Evolutionary conservation across 2,329 filamentous ascomycete species (phyloP), one percentile per base, ranked within the genome.

Genomic region (Curvularia spicifera): DNA sequence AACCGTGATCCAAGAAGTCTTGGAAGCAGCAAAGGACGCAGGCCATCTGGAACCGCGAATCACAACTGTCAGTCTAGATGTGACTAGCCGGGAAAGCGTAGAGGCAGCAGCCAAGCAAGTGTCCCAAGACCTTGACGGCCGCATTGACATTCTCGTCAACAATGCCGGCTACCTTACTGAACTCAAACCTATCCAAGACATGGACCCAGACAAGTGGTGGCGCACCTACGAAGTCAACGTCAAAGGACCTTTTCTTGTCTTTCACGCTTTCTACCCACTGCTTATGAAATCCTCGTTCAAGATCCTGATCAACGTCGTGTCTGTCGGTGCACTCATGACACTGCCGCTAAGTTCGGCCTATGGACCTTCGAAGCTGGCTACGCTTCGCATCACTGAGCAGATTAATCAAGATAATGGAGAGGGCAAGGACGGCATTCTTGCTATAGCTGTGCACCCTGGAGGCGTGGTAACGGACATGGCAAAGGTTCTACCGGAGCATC

Each of bases 361-460:
- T 59, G 77, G 79, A 53, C 74, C 75, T 0, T 76, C 74, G 20
- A 86, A 86, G 64, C 73, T 84, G 26, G 84, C 83, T 3, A 60
- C 83, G 13, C 63, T 81, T 9, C 76, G 83, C 5, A 76, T 86
- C 26, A 81, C 79, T 0, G 83, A 86, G 64, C 81, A 78, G 56
- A 58, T 84, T 8, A 72, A 77, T 43, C 71, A 71, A 0, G 84
- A 85, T 15, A 57, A 75, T 44, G 63, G 64, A 0, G 35, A 52
- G 12, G 52, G 55, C 0, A 62, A 56, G 1, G 56, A 70, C 15
- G 69, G 63, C 9, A 56, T 74, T 1, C 22, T 69, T 3, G 65
- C 59, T 12, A 60, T 64, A 45, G 56, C 57, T 0, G 56, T 74
- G 5, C 71, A 75, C 54, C 71, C 72, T 1, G 72, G 72, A 0